phyloP scores from a whole-genome alignment of 768 basidiomycete genomes.

The Boletus eberwhitei region DNA sequence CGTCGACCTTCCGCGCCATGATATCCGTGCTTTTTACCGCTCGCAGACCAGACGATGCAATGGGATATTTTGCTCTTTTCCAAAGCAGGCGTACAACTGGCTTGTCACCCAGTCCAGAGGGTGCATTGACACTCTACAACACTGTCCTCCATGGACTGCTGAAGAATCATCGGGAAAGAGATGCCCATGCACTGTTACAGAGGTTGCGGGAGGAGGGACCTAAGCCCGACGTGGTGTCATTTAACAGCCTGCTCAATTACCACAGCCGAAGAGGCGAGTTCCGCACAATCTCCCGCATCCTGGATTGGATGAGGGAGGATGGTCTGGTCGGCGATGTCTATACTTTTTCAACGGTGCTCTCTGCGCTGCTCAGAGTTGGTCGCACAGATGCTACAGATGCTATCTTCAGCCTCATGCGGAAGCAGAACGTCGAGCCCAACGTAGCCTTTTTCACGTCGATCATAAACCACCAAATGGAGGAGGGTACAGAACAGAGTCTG shows the following conservation, averaged over 20 bases:
- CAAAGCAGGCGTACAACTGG: slow-evolving; percentile 24
- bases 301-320: slow-evolving; percentile 54
- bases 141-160: slow-evolving; percentile 72
- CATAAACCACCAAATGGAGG: slow-evolving; percentile 68
- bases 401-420: slow-evolving; percentile 71
- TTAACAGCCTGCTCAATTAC: slow-evolving; percentile 77
- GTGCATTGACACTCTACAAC: slow-evolving; percentile 57
- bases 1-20: slow-evolving; percentile 65
- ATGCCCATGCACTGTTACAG: slow-evolving; percentile 42
- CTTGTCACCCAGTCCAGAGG: slow-evolving; percentile 27
- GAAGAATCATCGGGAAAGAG: slow-evolving; percentile 34
- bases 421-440: slow-evolving; percentile 70
- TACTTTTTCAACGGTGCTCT: slow-evolving; percentile 85
- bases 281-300: slow-evolving; percentile 50
- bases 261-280: slow-evolving; percentile 64
- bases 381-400: slow-evolving; percentile 61
- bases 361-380: slow-evolving; percentile 67
- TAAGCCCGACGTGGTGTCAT: slow-evolving; percentile 67
- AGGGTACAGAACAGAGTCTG: slow-evolving; percentile 51
- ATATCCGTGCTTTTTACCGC: slow-evolving; percentile 58
- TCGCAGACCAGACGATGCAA: slow-evolving; percentile 48
- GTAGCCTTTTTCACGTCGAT: slow-evolving; percentile 76
- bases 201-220: slow-evolving; percentile 51
- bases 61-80: slow-evolving; percentile 51
- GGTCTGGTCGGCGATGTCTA: slow-evolving; percentile 70